Conservation (phyloP, 2,329 filamentous ascomycete species). For the Lojkania enalia region DNA sequence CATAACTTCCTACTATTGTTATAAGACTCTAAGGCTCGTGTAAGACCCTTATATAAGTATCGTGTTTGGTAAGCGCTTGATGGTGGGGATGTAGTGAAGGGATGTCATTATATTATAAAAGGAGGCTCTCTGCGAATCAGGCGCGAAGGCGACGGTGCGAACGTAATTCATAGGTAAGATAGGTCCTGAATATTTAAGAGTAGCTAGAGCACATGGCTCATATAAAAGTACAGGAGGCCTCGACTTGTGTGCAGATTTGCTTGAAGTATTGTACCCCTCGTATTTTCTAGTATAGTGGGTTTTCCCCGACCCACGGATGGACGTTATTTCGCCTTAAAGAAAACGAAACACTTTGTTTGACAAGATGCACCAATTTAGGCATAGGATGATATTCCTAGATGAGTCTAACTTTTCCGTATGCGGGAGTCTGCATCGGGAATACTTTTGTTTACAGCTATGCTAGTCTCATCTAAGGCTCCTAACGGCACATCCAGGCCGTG, state of each 20-base stretch:
- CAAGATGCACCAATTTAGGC: too few relatives aligned
- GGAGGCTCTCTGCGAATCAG: constrained; percentile 1
- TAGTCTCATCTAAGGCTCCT: too few relatives aligned
- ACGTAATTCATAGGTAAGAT: constrained; percentile 4
- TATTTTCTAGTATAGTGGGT: constrained; percentile 8
- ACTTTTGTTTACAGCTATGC: too few relatives aligned
- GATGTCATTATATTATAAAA: neutral
- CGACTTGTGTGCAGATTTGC: constrained; percentile 2
- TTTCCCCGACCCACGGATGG: neutral
- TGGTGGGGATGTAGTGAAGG: neutral
- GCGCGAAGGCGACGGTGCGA: constrained; percentile 1
- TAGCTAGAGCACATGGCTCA: constrained; percentile 5
- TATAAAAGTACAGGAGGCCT: constrained; percentile 3
- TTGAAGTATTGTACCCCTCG: constrained; percentile 7
- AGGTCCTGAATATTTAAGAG: constrained; percentile 1
- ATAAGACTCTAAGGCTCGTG: neutral
- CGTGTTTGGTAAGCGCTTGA: neutral
- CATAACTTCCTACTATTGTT: neutral
- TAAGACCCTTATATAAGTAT: neutral
- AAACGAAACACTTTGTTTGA: too few relatives aligned
- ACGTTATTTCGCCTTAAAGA: too few relatives aligned
- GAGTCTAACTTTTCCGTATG: too few relatives aligned
- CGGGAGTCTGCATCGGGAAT: too few relatives aligned
- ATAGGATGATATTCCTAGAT: too few relatives aligned
- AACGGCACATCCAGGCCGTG: too few relatives aligned